Conservation (phyloP, 2,329 filamentous ascomycete species). For the Stylonectria norvegica region DNA sequence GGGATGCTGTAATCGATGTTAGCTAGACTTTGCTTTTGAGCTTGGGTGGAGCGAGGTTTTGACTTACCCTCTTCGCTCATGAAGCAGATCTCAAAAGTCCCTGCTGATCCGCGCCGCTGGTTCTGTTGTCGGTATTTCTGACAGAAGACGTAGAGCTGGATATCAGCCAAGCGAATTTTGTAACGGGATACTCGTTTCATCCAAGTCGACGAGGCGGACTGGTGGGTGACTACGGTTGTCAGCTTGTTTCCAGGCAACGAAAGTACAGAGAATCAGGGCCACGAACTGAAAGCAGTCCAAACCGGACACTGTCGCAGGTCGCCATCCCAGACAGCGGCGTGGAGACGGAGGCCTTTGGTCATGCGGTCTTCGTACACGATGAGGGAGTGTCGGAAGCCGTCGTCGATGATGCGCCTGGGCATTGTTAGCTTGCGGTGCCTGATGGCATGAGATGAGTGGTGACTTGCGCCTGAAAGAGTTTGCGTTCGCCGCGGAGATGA, state of each 20-base stretch:
- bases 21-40: slow-evolving; percentile 11
- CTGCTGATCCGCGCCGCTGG: slow-evolving; percentile 46
- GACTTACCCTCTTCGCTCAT: slow-evolving; percentile 38
- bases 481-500: slow-evolving; percentile 45
- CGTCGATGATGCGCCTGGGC: slow-evolving; percentile 53
- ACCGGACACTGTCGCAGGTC: slow-evolving; percentile 53
- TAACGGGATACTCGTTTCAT: slow-evolving; percentile 45
- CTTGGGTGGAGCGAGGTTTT: too few relatives aligned
- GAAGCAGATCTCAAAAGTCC: slow-evolving; percentile 52
- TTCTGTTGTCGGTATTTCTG: slow-evolving; percentile 51
- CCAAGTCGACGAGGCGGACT: slow-evolving; percentile 48
- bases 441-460: not conserved
- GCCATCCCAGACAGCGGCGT: slow-evolving; percentile 55
- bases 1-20: slow-evolving; percentile 16
- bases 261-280: not conserved
- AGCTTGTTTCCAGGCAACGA: not conserved
- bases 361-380: slow-evolving; percentile 51
- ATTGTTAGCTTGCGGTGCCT: slow-evolving; percentile 2
- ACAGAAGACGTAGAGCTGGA: slow-evolving; percentile 59
- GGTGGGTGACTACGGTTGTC: slow-evolving; percentile 46
- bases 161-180: slow-evolving; percentile 49
- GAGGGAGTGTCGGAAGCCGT: slow-evolving; percentile 51
- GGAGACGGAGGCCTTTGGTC: slow-evolving; percentile 50
- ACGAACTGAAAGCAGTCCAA: slow-evolving; percentile 61
- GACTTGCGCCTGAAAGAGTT: slow-evolving; percentile 55